Evolutionary conservation across 805 yeast genomes (phyloP).

Genomic region (Teunomyces stri): DNA sequence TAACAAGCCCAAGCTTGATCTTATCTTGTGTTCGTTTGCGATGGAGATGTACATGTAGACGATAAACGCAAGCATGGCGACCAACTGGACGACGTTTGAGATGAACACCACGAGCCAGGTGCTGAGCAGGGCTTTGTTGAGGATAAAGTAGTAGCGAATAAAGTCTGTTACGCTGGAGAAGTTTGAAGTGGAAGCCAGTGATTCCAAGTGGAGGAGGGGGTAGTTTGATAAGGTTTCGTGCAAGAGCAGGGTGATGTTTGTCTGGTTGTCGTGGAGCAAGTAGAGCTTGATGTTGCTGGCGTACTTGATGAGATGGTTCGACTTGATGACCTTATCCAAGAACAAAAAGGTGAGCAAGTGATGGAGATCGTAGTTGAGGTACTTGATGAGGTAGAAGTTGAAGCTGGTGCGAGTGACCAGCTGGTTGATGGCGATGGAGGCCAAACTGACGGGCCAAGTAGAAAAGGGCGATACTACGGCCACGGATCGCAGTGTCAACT

Average conservation of each 20-base stretch:
- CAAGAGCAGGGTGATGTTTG: slow-evolving; percentile 1
- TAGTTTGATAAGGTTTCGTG: neutral
- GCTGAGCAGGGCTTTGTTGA: slow-evolving; percentile 4
- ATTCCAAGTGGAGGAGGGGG: neutral
- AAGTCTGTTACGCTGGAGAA: slow-evolving; percentile 16
- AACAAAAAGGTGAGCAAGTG: slow-evolving; percentile 21
- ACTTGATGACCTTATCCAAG: slow-evolving; percentile 21
- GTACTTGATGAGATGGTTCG: slow-evolving; percentile 28
- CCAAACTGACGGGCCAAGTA: slow-evolving; percentile 4
- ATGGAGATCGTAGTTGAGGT: slow-evolving; percentile 26
- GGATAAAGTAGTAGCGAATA: slow-evolving; percentile 11
- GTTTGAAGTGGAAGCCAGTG: slow-evolving; percentile 8
- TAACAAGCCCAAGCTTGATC: slow-evolving; percentile 34
- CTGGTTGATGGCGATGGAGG: neutral
- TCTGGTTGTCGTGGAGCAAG: slow-evolving; percentile 14
- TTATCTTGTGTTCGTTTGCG: slow-evolving; percentile 32
- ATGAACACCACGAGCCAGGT: slow-evolving; percentile 5
- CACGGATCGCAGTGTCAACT: neutral
- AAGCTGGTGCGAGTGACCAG: slow-evolving; percentile 1
- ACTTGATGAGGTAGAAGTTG: slow-evolving; percentile 13
- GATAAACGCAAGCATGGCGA: slow-evolving; percentile 11
- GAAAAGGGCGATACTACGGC: slow-evolving; percentile 4
- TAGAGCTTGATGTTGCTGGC: slow-evolving; percentile 23
- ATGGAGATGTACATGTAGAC: slow-evolving; percentile 26
- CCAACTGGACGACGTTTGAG: slow-evolving; percentile 1